A percentile compares a stretch with the other conserved stretches of the same genome.
phyloP scores from a whole-genome alignment of 768 basidiomycete genomes.

The Boletus patriciae region DNA sequence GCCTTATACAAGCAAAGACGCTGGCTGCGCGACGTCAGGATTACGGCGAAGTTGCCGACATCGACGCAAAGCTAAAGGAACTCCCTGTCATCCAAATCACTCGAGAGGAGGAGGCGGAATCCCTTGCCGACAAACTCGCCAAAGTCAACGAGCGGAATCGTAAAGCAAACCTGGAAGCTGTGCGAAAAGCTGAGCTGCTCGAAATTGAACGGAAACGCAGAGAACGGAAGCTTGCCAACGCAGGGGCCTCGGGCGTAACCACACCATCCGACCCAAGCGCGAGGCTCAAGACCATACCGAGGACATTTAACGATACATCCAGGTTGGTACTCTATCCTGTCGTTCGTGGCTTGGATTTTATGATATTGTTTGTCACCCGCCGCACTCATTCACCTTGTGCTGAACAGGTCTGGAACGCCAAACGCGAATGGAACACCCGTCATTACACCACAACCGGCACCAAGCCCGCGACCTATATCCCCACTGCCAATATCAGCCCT shows the following conservation, averaged over 20 bases:
- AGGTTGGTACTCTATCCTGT: conserved; percentile 47
- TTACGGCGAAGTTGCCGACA: conserved; percentile 52
- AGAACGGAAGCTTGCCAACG: conserved; percentile 58
- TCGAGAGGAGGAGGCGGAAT: conserved; percentile 32
- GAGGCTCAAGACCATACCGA: conserved; percentile 62
- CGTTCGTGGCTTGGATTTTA: conserved; percentile 20
- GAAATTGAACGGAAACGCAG: conserved; percentile 69
- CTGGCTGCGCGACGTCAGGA: conserved; percentile 79
- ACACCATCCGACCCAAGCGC: conserved; percentile 63
- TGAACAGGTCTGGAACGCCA: conserved; percentile 42
- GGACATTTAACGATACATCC: conserved; percentile 54
- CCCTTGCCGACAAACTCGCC: conserved; percentile 54
- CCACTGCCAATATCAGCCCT: conserved; percentile 33
- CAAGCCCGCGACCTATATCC: conserved; percentile 36
- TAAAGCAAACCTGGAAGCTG: conserved; percentile 76
- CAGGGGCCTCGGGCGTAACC: conserved; percentile 35
- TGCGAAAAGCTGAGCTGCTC: conserved; percentile 71
- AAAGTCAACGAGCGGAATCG: conserved; percentile 90
- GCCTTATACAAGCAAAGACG: conserved; percentile 68
- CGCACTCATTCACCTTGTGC: conserved; percentile 6
- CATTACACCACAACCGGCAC: conserved; percentile 30
- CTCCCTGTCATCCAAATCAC: conserved; percentile 33
- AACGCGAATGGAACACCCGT: conserved; percentile 49
- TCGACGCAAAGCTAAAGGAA: conserved; percentile 65
- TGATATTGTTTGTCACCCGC: conserved; percentile 17